Evolutionary conservation across 306 rosid species (phyloP).

Genomic region (Ormosia emarginata): DNA sequence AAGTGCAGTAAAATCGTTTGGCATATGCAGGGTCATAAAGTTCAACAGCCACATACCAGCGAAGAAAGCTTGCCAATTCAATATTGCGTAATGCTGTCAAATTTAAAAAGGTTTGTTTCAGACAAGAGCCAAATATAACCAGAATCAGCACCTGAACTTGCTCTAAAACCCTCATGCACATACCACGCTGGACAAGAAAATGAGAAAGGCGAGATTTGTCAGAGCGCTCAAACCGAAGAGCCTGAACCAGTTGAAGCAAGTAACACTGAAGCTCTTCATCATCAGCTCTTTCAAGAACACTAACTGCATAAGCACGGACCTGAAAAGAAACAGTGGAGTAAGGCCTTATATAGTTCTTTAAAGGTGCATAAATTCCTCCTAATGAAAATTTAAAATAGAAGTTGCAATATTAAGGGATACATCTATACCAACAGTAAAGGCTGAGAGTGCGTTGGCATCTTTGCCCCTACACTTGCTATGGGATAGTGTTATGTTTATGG

Average conservation of each 20-base stretch:
- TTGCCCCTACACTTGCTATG: background rate
- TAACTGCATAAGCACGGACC: constrained; percentile 99
- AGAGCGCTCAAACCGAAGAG: constrained; percentile 96
- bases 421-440: constrained; percentile 5
- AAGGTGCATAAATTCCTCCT: background rate
- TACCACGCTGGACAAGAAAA: constrained; percentile 93
- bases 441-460: background rate
- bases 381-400: background rate
- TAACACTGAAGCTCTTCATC: constrained; percentile 97
- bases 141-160: constrained; percentile 28
- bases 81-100: constrained; percentile 79
- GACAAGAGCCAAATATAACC: constrained; percentile 25
- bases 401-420: background rate
- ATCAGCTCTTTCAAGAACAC: constrained; percentile 98
- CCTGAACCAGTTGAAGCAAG: constrained; percentile 97
- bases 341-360: constrained; percentile 8
- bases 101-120: constrained; percentile 35
- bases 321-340: constrained; percentile 28
- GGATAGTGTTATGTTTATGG: background rate
- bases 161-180: constrained; percentile 29
- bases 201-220: constrained; percentile 92
- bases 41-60: constrained; percentile 98
- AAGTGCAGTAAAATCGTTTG: constrained; percentile 86
- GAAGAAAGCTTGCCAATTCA: constrained; percentile 98
- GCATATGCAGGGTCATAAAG: constrained; percentile 95